Percentiles rank a stretch among this genome's conserved stretches.
phyloP scores from a whole-genome alignment of 2,329 filamentous ascomycete genomes.

The Aspergillus costaricaensis region DNA sequence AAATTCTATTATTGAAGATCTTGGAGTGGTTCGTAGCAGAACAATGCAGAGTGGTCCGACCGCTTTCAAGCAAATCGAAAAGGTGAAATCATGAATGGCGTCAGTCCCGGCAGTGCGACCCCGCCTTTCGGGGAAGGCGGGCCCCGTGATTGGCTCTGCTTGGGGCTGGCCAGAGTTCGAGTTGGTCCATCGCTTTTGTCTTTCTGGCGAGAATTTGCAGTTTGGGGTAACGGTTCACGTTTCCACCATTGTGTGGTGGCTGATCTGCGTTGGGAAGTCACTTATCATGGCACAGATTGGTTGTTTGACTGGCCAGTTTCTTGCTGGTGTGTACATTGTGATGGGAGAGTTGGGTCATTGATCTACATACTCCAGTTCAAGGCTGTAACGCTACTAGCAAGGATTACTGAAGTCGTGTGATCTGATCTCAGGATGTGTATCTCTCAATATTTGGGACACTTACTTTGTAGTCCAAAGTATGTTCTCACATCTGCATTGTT shows the following conservation, averaged over 20 bases:
- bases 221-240: neutral
- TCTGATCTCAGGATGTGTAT: neutral
- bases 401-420: neutral
- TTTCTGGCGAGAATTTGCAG: neutral
- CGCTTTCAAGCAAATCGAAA: constrained; percentile 5
- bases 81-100: constrained; percentile 25
- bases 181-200: neutral
- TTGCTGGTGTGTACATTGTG: too few relatives aligned
- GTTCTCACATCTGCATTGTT: neutral
- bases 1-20: neutral
- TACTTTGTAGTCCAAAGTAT: neutral
- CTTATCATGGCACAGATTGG: neutral
- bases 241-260: neutral
- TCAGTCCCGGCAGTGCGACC: constrained; percentile 22
- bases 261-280: neutral
- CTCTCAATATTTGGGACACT: neutral
- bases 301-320: neutral
- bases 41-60: neutral
- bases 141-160: constrained; percentile 15
- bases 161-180: constrained; percentile 9
- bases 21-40: neutral
- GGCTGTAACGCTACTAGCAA: neutral
- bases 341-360: neutral
- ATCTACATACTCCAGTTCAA: neutral
- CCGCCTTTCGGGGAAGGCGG: constrained; percentile 14